Evolutionary conservation across 2,329 filamentous ascomycete species (phyloP), one percentile per base, ranked within the genome.

Genomic region (Aspergillus novofumigatus): DNA sequence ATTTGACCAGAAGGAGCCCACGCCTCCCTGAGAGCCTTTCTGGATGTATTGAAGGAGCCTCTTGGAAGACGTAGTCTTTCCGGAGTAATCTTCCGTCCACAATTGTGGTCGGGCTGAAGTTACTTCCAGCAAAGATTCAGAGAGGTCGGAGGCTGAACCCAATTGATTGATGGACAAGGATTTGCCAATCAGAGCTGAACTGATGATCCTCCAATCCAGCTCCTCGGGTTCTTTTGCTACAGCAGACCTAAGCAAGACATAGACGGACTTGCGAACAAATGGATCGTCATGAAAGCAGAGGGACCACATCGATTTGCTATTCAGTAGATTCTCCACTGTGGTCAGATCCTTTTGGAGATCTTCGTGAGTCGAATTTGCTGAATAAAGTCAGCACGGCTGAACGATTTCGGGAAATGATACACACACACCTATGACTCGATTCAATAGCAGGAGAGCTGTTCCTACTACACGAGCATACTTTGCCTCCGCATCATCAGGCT

Each of bases 401-500:
- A 6, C 41, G 32, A 25, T 38, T 47, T 23, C 2, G 14, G 38
- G 52, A 14, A 26, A 29, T 49, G 25, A 2, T 9, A 17, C 6
- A 20, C 52, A 20, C 52, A 61, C 67, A 79, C 76, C 70, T 59
- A 88, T 64, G 28, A 88, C 72, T 55, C 81, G 80, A 17, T 78
- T 79, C 21, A 87, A 75, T 17, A 86, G 73, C 26, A 81, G 71
- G 26, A 86, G 73, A 53, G 80, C 83, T 7, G 84, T 83, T 1
- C 83, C 81, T n/a, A 85, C 80, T 3, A 97, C 92, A 49, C 94
- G 84, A 59, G 86, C 84, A 75, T 95, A 94, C 66, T 96, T 97
- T 20, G 89, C 84, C 63, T 92, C 84, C 3, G 91, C 87, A 70
- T 99, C 94, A 64, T 97, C 93, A 8, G 84, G 77, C 58, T 86